A percentile compares a stretch with the other conserved stretches of the same genome.
phyloP scores from a whole-genome alignment of 768 basidiomycete species.

The Amanita rubescens region DNA sequence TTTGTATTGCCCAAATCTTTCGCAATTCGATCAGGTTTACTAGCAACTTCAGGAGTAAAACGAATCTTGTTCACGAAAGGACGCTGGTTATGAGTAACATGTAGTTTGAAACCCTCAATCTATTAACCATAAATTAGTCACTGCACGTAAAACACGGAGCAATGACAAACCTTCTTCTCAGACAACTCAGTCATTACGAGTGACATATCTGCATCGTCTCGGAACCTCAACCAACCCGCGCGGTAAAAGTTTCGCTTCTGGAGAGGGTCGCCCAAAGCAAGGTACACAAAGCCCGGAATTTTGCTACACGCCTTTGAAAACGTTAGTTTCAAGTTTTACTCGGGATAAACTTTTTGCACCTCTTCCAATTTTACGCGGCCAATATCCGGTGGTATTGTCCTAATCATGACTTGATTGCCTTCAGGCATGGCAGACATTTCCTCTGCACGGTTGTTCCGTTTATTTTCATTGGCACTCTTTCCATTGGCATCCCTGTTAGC shows the following conservation, averaged over 20 bases:
- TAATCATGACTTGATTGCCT: conserved; percentile 89
- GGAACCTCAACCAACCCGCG: conserved; percentile 88
- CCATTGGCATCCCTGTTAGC: conserved; percentile 53
- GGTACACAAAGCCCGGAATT: conserved; percentile 77
- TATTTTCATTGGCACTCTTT: conserved; percentile 37
- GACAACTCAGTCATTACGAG: conserved; percentile 64
- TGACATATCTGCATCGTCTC: conserved; percentile 77
- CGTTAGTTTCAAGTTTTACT: conserved; percentile 7
- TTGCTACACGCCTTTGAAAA: conserved; percentile 58
- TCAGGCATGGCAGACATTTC: conserved; percentile 68
- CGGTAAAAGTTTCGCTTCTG: conserved; percentile 93
- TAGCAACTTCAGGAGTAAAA: conserved; percentile 76
- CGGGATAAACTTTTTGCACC: conserved; percentile 34
- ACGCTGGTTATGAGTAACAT: conserved; percentile 74
- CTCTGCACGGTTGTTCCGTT: conserved; percentile 52
- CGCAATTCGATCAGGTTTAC: conserved; percentile 68
- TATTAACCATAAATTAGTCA: conserved; percentile 24
- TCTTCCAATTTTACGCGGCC: conserved; percentile 86
- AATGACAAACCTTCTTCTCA: conserved; percentile 68
- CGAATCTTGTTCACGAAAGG: conserved; percentile 76
- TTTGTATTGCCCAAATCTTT: conserved; percentile 78
- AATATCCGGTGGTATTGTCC: conserved; percentile 91
- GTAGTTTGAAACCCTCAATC: conserved; percentile 94
- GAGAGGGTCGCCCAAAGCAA: conserved; percentile 86
- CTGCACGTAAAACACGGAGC: not conserved